Base-by-base conservation (phyloP, 2,329 filamentous ascomycete genomes). In the Celoporthe dispersa region DNA sequence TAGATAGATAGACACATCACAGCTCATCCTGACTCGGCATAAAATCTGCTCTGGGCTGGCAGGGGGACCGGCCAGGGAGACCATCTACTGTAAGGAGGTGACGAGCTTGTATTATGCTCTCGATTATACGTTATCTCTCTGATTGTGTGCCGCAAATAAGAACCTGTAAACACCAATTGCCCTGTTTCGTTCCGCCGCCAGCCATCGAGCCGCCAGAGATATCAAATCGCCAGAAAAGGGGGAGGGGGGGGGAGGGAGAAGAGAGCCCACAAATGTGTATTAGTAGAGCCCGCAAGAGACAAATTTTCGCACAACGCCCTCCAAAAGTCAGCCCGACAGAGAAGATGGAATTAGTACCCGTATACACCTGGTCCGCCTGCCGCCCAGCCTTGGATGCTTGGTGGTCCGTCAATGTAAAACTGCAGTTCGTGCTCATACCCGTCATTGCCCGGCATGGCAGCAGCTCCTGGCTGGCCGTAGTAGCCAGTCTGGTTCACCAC, bases 381-480 rank as follows among this genome's bases (percentile, higher is more conserved):
- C 22, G 72, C 70, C 77, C 77, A 78, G 33, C 71, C 73, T 48
- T 73, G 74, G 63, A 77, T 73, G 39, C 66, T 71, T 12, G 70
- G 60, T 57, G 66, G 28, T 14, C 74, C 73, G 28, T 77, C 76
- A 19, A 78, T 76, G 69, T 77, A 77, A 41, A 76, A 76, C 22
- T 76, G 74, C 60, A 78, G 66, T 66, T 78, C 76, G 41, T 76
- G 72, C 71, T 78, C 77, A 55, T 78, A 78, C 35, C 77, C 77
- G 53, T 78, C 77, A 14, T 75, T 76, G 37, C 73, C 70, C 4
- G 74, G 69, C 72, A 77, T 70, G 59, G 69, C 72, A 25, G 68
- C 66, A 25, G 68, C 53, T 53, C 71, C 69, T 35, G 68, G 64
- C 39, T 73, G 73, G 3, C 72, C 68, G 53, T 75, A 76, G 61